Conservation (phyloP, 2,329 filamentous ascomycete species). For the Cercospora canescens region DNA sequence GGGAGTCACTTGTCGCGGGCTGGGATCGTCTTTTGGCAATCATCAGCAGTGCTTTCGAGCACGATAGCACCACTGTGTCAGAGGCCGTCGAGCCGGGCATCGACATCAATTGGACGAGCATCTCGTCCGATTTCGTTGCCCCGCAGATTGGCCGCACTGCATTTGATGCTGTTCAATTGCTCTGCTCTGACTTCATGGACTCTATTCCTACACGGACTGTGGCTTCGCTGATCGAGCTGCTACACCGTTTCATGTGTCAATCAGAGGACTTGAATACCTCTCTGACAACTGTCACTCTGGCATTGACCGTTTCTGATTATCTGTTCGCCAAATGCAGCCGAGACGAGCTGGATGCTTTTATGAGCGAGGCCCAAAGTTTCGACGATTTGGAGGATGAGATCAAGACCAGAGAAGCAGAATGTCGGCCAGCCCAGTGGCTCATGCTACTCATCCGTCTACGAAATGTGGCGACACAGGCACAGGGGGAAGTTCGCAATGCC, state of each 20-base stretch:
- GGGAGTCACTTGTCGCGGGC: conserved; percentile 76
- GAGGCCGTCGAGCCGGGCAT: conserved; percentile 18
- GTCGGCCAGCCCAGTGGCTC: conserved; percentile 69
- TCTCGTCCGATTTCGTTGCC: conserved; percentile 52
- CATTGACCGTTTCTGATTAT: conserved; percentile 93
- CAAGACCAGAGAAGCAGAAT: conserved; percentile 11
- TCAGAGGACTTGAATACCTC: conserved; percentile 93
- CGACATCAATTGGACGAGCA: conserved; percentile 30
- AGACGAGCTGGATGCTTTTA: conserved; percentile 35
- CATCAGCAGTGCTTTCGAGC: conserved; percentile 76
- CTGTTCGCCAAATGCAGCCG: conserved; percentile 56
- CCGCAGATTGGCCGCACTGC: conserved; percentile 78
- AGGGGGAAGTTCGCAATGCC: conserved; percentile 77
- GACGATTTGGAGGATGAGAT: conserved; percentile 28
- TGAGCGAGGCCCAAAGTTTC: conserved; percentile 21
- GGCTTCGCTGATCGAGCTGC: conserved; percentile 80
- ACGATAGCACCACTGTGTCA: conserved; percentile 15
- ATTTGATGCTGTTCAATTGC: conserved; percentile 85
- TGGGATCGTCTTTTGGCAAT: conserved; percentile 87
- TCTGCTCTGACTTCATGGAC: conserved; percentile 90
- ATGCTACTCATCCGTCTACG: conserved; percentile 71
- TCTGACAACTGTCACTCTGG: conserved; percentile 91
- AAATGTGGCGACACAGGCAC: conserved; percentile 68
- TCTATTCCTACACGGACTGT: conserved; percentile 68
- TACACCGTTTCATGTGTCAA: conserved; percentile 87